Evolutionary conservation across 2,329 filamentous ascomycete genomes (phyloP).

Genomic region (Trichothecium roseum): DNA sequence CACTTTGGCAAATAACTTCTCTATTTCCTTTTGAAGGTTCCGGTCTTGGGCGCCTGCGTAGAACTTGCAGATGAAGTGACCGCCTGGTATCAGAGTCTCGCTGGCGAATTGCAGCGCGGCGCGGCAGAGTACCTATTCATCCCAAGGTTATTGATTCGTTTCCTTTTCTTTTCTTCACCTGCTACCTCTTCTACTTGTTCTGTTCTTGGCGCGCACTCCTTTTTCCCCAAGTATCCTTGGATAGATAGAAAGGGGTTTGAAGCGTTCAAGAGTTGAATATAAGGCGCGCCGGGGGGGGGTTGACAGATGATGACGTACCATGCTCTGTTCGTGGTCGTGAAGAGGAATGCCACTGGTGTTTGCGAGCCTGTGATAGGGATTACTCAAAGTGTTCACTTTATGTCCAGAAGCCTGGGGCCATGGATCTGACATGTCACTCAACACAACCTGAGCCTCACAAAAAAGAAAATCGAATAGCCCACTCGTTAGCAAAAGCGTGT

Average conservation of each 20-base stretch:
- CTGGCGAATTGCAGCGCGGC: conserved; percentile 78
- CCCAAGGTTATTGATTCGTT: background rate
- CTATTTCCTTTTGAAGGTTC: conserved; percentile 62
- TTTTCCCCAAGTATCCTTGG: too few species aligned
- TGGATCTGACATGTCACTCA: conserved; percentile 99
- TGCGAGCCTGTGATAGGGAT: conserved; percentile 97
- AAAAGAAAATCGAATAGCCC: conserved; percentile 13
- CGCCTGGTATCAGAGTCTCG: conserved; percentile 71
- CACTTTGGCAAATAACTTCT: conserved; percentile 68
- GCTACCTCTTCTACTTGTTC: too few species aligned
- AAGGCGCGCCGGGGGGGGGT: background rate
- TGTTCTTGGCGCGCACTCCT: too few species aligned
- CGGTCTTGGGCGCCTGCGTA: conserved; percentile 88
- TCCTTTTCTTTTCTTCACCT: background rate
- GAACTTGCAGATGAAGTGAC: conserved; percentile 95
- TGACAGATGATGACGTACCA: conserved; percentile 53
- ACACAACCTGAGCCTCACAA: conserved; percentile 54
- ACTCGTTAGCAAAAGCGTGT: too few species aligned
- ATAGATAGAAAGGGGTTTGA: too few species aligned
- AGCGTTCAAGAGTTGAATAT: too few species aligned
- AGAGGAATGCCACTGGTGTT: conserved; percentile 88
- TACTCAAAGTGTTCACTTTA: conserved; percentile 83
- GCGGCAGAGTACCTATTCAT: conserved; percentile 68
- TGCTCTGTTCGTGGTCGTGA: conserved; percentile 84
- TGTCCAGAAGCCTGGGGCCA: conserved; percentile 74